Conservation (phyloP, 1,139 yeast species). For the Protomyces lactucae-debilis region DNA sequence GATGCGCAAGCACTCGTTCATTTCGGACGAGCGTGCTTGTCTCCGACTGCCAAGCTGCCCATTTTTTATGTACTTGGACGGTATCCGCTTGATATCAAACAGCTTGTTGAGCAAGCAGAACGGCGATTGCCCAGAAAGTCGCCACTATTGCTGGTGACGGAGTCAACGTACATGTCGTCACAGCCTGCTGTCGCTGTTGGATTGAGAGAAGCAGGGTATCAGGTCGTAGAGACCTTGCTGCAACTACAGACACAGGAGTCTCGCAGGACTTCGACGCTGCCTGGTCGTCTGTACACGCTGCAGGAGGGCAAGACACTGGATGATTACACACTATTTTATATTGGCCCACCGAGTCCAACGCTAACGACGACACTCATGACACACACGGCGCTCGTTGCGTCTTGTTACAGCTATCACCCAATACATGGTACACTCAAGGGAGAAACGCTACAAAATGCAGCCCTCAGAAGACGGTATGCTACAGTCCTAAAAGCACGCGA, state of each 20-base stretch:
- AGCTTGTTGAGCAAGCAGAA: conserved; percentile 8
- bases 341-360: conserved; percentile 73
- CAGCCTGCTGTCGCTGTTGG: conserved; percentile 20
- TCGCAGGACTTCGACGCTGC: conserved; percentile 30
- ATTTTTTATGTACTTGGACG: conserved; percentile 33
- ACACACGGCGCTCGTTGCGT: conserved; percentile 22
- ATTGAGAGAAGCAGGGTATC: conserved; percentile 29
- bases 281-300: conserved; percentile 35
- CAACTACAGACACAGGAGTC: conserved; percentile 27
- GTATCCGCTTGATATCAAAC: conserved; percentile 28
- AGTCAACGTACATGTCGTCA: conserved; percentile 6
- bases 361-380: conserved; percentile 39
- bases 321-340: conserved; percentile 58
- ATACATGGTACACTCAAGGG: neutral
- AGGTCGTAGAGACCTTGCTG: conserved; percentile 33
- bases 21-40: conserved; percentile 91
- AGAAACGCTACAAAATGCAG: conserved; percentile 18
- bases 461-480: conserved; percentile 71
- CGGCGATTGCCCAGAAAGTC: neutral
- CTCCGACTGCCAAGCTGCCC: conserved; percentile 45
- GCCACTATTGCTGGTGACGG: conserved; percentile 8
- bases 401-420: conserved; percentile 27
- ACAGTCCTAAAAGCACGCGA: conserved; percentile 83
- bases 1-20: conserved; percentile 79
- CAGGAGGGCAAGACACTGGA: conserved; percentile 20